These are phyloP conservation scores for Yamadazyma endophytica DNA, from an alignment of 805 yeast species.

Conservation along the genomic window DNA sequence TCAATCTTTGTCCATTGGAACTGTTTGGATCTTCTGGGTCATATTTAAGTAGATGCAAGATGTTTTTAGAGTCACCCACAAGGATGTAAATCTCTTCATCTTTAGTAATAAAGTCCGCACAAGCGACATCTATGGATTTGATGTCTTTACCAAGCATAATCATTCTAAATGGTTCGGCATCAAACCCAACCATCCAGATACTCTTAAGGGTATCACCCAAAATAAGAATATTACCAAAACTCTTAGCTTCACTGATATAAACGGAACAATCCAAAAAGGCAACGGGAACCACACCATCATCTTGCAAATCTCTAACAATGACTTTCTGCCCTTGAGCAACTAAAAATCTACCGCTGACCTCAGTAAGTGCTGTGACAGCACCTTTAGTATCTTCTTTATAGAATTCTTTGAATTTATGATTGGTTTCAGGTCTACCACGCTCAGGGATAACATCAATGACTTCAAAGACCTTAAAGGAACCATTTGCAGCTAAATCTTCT, in stretches of 20 bases:
- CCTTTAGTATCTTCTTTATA: slow-evolving; percentile 76
- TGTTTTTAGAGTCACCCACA: slow-evolving; percentile 63
- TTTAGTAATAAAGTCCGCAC: slow-evolving; percentile 72
- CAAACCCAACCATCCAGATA: slow-evolving; percentile 81
- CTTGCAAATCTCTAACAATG: slow-evolving; percentile 77
- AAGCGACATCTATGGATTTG: slow-evolving; percentile 54
- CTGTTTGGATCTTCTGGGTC: slow-evolving; percentile 92
- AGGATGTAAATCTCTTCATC: slow-evolving; percentile 66
- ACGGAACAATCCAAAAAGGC: slow-evolving; percentile 89
- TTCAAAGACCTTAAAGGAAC: slow-evolving; percentile 71
- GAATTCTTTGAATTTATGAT: slow-evolving; percentile 69
- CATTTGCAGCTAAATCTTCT: slow-evolving; percentile 79
- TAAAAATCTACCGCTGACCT: slow-evolving; percentile 77
- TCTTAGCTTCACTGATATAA: slow-evolving; percentile 72
- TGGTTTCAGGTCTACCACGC: slow-evolving; percentile 80
- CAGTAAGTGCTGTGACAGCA: slow-evolving; percentile 74
- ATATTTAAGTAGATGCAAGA: slow-evolving; percentile 71
- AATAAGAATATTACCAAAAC: slow-evolving; percentile 76
- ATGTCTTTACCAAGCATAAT: slow-evolving; percentile 72
- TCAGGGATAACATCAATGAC: slow-evolving; percentile 84
- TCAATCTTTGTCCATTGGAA: slow-evolving; percentile 68
- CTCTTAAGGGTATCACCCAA: slow-evolving; percentile 79
- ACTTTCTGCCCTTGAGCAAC: slow-evolving; percentile 84
- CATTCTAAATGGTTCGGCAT: slow-evolving; percentile 92
- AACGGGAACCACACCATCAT: slow-evolving; percentile 87